Percentiles rank a stretch among this genome's conserved stretches.
Evolutionary conservation across 2,329 filamentous ascomycete species (phyloP).

Genomic region (Botrytis hyacinthi): DNA sequence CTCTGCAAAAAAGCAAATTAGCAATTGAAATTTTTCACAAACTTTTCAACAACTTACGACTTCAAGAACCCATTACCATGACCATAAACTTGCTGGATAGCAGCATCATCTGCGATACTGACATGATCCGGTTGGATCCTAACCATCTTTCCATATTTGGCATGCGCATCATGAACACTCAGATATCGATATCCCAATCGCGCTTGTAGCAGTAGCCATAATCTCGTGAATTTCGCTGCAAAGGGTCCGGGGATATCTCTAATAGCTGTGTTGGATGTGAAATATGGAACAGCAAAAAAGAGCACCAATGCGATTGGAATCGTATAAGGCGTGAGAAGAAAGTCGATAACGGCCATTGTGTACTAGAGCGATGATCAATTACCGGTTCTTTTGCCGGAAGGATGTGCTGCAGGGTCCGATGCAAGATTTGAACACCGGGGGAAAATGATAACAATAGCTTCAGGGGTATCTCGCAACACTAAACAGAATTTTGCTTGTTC

Average conservation of each 20-base stretch:
- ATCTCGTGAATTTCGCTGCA: conserved; percentile 65
- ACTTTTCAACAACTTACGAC: conserved; percentile 45
- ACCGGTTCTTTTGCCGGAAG: background rate
- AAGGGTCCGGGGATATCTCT: conserved; percentile 50
- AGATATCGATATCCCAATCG: conserved; percentile 64
- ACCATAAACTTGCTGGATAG: conserved; percentile 75
- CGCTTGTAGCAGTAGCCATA: conserved; percentile 72
- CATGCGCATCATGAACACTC: conserved; percentile 69
- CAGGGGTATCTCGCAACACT: background rate
- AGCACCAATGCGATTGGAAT: conserved; percentile 47
- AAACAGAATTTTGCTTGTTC: background rate
- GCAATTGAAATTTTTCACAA: background rate
- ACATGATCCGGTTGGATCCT: conserved; percentile 83
- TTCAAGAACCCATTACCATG: conserved; percentile 76
- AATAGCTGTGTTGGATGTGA: conserved; percentile 35
- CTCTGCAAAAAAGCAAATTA: conserved; percentile 47
- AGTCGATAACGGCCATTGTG: conserved; percentile 40
- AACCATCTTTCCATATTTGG: conserved; percentile 71
- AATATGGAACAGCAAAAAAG: conserved; percentile 38
- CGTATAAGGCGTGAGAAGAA: conserved; percentile 48
- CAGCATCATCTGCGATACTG: conserved; percentile 75
- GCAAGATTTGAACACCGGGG: background rate
- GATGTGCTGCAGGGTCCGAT: background rate
- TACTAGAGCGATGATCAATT: background rate
- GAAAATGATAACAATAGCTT: background rate